Base-by-base conservation (phyloP, 2,329 filamentous ascomycete species). In the Aureobasidium namibiae region DNA sequence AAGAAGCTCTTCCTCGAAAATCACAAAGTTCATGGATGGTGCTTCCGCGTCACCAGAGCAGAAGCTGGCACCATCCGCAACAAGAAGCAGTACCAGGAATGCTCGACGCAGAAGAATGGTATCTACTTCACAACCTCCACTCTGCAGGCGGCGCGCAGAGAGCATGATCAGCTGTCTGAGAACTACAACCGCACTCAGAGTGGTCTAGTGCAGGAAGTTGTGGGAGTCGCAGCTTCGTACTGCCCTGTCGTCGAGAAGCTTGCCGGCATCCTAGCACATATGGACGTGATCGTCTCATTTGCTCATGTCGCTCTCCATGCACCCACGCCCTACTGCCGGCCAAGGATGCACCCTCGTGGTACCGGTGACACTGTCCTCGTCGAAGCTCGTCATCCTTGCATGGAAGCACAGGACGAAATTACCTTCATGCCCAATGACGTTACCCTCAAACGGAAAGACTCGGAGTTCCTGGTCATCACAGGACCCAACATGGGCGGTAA, bases 401-500 rank as follows among this genome's bases (percentile, higher is more conserved):
- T 99, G 84, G 94, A 99, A 72, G 92, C 96, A 83, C 94, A 99
- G 74, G 95, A 99, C 67, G 94, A 99, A 68, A 87, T 99, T 42
- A 92, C 92, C 63, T 99, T 99, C 76, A 99, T 99, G 74, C 96
- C 92, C 60, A 99, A 99, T 72, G 92, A 99, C 66, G 90, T 97
- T 23, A 85, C 86, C 56, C 83, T 99, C 38, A 80, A 83, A 5
- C 86, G 91, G 9, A 86, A 86, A 60, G 80, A 83, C 49, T 95
- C 90, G 0, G 91, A 92, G 3, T 97, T 99, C 74, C 80, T 96
- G 39, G 92, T 96, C 76, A 96, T 97, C 70, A 97, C 92, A 0
- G 94, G 94, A 0, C 94, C 94, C 53, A 99, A 99, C 74, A 99
- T 99, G 94, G 95, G 94, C 66, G 94, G 94, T 67, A 99, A 99